Conservation (phyloP, 345 rosid species). For the Citrus medica region DNA sequence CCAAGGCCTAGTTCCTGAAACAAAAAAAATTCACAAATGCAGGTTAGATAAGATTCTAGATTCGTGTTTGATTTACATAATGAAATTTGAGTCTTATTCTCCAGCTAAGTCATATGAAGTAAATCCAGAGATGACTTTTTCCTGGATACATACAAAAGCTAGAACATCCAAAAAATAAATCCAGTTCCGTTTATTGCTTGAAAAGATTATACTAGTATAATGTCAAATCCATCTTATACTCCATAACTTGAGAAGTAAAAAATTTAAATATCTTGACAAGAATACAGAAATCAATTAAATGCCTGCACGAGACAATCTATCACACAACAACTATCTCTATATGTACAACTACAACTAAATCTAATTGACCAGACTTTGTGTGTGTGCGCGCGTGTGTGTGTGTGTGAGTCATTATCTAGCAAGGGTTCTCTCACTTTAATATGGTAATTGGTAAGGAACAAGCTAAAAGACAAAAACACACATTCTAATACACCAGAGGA, state of each 20-base stretch:
- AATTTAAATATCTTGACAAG: background rate
- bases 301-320: background rate
- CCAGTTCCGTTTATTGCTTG: background rate
- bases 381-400: too few species aligned
- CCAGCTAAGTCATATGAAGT: background rate
- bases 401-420: background rate
- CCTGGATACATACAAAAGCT: background rate
- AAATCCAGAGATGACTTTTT: background rate
- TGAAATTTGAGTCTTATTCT: background rate
- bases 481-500: too few species aligned
- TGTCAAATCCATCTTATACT: background rate
- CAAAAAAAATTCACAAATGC: background rate
- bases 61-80: background rate
- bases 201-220: background rate
- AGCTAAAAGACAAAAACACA: too few species aligned
- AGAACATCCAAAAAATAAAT: background rate
- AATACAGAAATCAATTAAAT: background rate
- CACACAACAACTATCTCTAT: background rate
- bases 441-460: too few species aligned
- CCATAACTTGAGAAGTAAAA: background rate
- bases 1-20: slow-evolving; percentile 94
- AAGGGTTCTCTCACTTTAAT: too few species aligned
- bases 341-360: background rate
- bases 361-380: too few species aligned
- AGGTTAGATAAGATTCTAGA: background rate